phyloP scores from a whole-genome alignment of 2,329 filamentous ascomycete genomes.

The Xylariaceae sp. region DNA sequence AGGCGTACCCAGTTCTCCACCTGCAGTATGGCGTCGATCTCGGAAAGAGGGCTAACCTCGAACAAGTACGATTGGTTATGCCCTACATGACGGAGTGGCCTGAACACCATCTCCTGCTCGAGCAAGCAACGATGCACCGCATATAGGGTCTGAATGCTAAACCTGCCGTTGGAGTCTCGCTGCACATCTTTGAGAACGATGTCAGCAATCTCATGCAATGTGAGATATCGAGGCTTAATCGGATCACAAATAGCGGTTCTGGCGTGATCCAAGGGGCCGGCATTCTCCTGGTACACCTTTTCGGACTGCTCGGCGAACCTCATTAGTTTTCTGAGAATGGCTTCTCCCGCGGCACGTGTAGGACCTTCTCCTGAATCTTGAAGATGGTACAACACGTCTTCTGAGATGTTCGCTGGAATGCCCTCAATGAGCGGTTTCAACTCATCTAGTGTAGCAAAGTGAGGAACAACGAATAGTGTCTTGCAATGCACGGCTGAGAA shows the following conservation, averaged over 20 bases:
- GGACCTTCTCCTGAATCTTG: conserved; percentile 40
- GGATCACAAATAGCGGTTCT: conserved; percentile 37
- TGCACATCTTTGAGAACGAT: conserved; percentile 36
- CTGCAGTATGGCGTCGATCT: conserved; percentile 46
- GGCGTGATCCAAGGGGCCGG: conserved; percentile 44
- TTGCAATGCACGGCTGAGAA: conserved; percentile 41
- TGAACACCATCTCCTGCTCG: conserved; percentile 57
- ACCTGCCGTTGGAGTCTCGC: conserved; percentile 33
- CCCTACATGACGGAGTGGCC: conserved; percentile 45
- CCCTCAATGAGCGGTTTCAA: conserved; percentile 38
- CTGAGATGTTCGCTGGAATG: conserved; percentile 32
- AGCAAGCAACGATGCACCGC: conserved; percentile 64
- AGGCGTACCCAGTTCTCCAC: conserved; percentile 50
- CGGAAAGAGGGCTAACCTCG: conserved; percentile 53
- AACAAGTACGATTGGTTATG: conserved; percentile 53
- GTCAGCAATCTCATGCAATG: conserved; percentile 47
- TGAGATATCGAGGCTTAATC: conserved; percentile 40
- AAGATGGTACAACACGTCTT: conserved; percentile 33
- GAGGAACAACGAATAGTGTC: conserved; percentile 46
- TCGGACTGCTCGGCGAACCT: conserved; percentile 41
- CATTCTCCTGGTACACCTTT: conserved; percentile 43
- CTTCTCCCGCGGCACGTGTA: conserved; percentile 38
- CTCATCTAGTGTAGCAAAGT: conserved; percentile 40
- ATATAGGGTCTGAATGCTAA: conserved; percentile 51
- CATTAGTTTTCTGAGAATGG: conserved; percentile 44